A percentile compares a stretch with the other conserved stretches of the same genome.
phyloP scores from a whole-genome alignment of 257 asterid species.

The Primulina eburnea region DNA sequence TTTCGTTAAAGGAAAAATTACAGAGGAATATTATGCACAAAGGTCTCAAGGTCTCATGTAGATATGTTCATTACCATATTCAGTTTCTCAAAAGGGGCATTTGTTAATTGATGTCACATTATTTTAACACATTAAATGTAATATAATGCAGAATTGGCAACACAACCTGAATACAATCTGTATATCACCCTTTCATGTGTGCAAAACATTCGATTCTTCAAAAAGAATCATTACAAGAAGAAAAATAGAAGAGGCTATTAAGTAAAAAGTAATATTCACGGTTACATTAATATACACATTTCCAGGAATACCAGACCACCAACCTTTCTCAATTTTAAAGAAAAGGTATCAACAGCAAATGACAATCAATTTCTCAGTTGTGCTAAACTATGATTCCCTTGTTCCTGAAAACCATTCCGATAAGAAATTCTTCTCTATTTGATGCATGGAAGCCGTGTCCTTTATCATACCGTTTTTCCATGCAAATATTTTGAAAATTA shows the following conservation, averaged over 20 bases:
- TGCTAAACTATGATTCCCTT: not conserved
- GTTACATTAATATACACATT: not conserved
- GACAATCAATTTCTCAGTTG: too few relatives aligned
- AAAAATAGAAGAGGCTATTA: too few relatives aligned
- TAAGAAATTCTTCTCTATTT: not conserved
- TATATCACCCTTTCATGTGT: too few relatives aligned
- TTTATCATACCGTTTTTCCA: not conserved
- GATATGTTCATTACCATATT: slow-evolving; percentile 4
- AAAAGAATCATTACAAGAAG: too few relatives aligned
- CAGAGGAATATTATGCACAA: not conserved
- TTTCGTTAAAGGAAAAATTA: slow-evolving; percentile 1
- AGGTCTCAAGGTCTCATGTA: slow-evolving; percentile 12
- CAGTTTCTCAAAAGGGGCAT: slow-evolving; percentile 13
- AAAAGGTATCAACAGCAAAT: too few relatives aligned
- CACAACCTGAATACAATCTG: too few relatives aligned
- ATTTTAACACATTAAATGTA: too few relatives aligned
- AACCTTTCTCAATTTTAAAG: too few relatives aligned
- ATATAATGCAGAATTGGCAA: too few relatives aligned
- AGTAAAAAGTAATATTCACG: not conserved
- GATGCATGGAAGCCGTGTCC: too few relatives aligned
- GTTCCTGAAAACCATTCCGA: not conserved
- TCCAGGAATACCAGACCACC: not conserved
- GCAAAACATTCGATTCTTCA: too few relatives aligned
- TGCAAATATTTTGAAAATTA: not conserved
- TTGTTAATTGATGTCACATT: not conserved